These are phyloP conservation scores for Pseudogymnoascus sp. DNA, from an alignment of 2,329 filamentous ascomycete species.

Conservation along the genomic window DNA sequence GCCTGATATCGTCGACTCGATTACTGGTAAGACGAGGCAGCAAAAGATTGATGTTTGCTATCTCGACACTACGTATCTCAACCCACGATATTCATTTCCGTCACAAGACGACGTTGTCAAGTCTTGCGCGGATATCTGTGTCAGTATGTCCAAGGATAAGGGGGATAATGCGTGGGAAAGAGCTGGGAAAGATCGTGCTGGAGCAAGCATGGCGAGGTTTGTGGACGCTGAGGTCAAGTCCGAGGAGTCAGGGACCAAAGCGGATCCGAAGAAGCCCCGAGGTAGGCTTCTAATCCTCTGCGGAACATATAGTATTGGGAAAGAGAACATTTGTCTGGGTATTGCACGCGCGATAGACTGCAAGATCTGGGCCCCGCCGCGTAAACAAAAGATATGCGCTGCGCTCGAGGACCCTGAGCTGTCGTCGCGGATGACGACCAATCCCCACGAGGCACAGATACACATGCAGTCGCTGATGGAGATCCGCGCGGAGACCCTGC, in stretches of 20 bases:
- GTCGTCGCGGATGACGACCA: conserved; percentile 63
- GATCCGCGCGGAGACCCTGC: conserved; percentile 81
- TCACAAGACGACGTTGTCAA: conserved; percentile 79
- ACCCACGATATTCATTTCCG: conserved; percentile 91
- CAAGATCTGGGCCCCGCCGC: conserved; percentile 81
- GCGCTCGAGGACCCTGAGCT: conserved; percentile 84
- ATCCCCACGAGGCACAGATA: conserved; percentile 82
- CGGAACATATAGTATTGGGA: conserved; percentile 96
- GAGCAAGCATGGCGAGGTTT: conserved; percentile 57
- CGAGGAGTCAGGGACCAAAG: conserved; percentile 18
- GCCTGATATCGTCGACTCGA: conserved; percentile 63
- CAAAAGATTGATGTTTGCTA: conserved; percentile 95
- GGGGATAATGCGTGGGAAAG: conserved; percentile 48
- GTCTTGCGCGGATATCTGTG: conserved; percentile 81
- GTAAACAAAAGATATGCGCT: conserved; percentile 76
- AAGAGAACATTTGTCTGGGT: conserved; percentile 89
- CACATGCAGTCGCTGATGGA: conserved; percentile 98
- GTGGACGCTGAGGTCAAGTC: conserved; percentile 30
- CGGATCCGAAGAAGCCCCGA: conserved; percentile 30
- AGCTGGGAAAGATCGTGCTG: conserved; percentile 47
- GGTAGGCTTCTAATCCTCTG: conserved; percentile 83
- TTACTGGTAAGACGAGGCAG: conserved; percentile 64
- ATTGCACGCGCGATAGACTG: conserved; percentile 79
- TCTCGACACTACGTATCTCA: conserved; percentile 93
- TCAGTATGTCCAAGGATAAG: conserved; percentile 63